These are phyloP conservation scores for Vicia villosa DNA, from an alignment of 306 rosid genomes.

Conservation along the genomic window DNA sequence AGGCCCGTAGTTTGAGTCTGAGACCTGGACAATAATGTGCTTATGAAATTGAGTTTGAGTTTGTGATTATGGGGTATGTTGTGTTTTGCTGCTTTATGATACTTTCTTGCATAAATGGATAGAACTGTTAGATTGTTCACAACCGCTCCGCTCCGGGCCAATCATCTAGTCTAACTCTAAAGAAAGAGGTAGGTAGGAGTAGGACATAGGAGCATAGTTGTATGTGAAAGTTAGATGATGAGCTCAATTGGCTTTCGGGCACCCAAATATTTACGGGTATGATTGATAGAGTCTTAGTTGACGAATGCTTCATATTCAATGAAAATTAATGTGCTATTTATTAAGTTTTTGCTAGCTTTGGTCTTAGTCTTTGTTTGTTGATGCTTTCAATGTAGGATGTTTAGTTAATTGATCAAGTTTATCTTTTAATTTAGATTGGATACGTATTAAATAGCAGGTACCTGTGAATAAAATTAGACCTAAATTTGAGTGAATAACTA, in stretches of 20 bases:
- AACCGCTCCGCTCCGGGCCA: too few species aligned
- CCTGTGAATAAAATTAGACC: too few species aligned
- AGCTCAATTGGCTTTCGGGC: not conserved
- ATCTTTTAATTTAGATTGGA: conserved; percentile 5
- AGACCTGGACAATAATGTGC: not conserved
- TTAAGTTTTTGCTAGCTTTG: too few species aligned
- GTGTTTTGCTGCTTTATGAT: not conserved
- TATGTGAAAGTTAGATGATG: too few species aligned
- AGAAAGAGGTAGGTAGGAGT: too few species aligned
- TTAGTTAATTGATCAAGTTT: not conserved
- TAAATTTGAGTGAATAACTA: too few species aligned
- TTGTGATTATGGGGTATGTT: not conserved
- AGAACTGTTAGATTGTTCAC: too few species aligned
- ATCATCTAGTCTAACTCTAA: too few species aligned
- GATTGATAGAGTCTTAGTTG: not conserved
- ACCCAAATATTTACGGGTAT: not conserved
- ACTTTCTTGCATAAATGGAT: not conserved
- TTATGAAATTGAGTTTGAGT: not conserved
- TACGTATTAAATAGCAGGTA: too few species aligned
- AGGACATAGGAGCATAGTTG: too few species aligned
- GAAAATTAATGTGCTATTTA: too few species aligned
- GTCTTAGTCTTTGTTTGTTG: too few species aligned
- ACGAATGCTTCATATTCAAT: not conserved
- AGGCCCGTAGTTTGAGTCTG: not conserved
- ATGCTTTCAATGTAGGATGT: not conserved